Base-by-base conservation (phyloP, 2,329 filamentous ascomycete genomes). In the Penicillium sp. region DNA sequence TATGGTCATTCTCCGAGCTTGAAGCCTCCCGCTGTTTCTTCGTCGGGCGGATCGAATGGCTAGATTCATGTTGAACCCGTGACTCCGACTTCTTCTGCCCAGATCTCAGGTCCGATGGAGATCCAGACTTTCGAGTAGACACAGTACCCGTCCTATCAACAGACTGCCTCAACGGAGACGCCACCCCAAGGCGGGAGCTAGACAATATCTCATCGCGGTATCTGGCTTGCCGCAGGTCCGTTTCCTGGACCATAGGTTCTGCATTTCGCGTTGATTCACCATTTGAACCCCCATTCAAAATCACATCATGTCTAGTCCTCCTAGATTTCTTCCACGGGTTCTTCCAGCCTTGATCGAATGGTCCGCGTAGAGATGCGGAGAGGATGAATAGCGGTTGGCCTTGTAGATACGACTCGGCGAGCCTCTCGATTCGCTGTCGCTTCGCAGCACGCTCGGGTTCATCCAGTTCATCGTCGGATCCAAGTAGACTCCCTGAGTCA, bases 381-480 rank as follows among this genome's bases (percentile, higher is more conserved):
- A 68, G 51, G 30, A 73, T 71, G 38, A 69, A 71, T 7, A 69
- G 51, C 11, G 60, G 59, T 17, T 57, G 52, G 16, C 69, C 69
- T 22, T 64, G 51, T 26, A 70, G 51, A 51, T 72, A 71, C 6
- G 62, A 55, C 30, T 58, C 58, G 12, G 55, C 69, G 20, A 65
- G 54, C 23, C 47, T 56, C 52, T 72, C 67, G 30, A 70, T 66
- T 41, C 65, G 61, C 41, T 59, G 59, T n/a, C 56, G 57, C 48
- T 68, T 70, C 5, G 61, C 58, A 10, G 54, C 53, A 14, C 59
- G 55, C 6, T 48, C 45, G 29, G 38, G 28, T 1, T 62, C 52
- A 10, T 62, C 57, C 8, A 65, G 33, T 17, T 67, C 64, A 39
- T 66, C 65, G 26, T 70, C 67, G 5, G 65, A 68, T 22, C 54